A percentile compares a stretch with the other conserved stretches of the same genome.
Conservation (phyloP, 352 stramenopile species). For the Globisporangium cederbergense region DNA sequence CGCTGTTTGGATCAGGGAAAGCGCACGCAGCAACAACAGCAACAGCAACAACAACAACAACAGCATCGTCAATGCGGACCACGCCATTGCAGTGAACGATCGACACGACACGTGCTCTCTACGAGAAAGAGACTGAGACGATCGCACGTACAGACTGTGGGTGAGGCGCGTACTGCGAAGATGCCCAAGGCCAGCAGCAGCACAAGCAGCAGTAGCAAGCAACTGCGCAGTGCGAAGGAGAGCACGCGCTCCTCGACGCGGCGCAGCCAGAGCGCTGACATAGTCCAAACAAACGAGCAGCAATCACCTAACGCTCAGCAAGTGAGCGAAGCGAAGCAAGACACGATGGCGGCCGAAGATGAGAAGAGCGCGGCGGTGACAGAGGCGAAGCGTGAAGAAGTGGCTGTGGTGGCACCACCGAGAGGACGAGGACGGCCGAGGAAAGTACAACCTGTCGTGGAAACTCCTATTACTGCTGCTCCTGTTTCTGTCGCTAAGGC, state of each 20-base stretch:
- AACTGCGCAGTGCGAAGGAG: neutral
- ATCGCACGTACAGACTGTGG: neutral
- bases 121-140: neutral
- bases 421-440: neutral
- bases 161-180: neutral
- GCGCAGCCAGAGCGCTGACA: neutral
- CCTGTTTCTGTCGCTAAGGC: neutral
- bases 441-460: neutral
- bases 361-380: neutral
- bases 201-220: neutral
- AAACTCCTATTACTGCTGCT: neutral
- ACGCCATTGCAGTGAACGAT: conserved; percentile 5
- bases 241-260: neutral
- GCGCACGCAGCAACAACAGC: neutral
- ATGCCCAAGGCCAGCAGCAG: neutral
- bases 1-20: neutral
- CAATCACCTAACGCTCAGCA: neutral
- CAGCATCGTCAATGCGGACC: neutral
- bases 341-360: neutral
- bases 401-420: neutral
- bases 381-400: neutral
- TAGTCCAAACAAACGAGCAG: too few species aligned
- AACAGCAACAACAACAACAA: too few species aligned
- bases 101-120: neutral
- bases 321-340: neutral